Percentiles rank a stretch among this genome's conserved stretches.
Conservation (phyloP, 768 basidiomycete species). For the Kwoniella mangroviensis region DNA sequence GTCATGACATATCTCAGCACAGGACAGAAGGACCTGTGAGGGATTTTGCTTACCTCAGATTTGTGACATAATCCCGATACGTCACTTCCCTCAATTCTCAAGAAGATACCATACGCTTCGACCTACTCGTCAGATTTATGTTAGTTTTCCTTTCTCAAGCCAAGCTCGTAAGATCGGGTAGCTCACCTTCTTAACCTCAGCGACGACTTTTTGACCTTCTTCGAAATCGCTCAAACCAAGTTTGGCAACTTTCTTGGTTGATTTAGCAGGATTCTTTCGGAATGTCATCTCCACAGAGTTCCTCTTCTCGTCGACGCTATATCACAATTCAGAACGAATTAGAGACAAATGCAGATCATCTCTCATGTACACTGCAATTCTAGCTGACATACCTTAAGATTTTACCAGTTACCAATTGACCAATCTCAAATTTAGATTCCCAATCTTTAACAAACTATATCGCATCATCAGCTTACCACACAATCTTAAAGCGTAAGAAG, state of each 20-base stretch:
- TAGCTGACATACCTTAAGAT: slow-evolving; percentile 61
- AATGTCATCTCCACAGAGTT: slow-evolving; percentile 92
- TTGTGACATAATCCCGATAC: slow-evolving; percentile 92
- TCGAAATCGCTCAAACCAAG: slow-evolving; percentile 64
- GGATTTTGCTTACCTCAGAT: slow-evolving; percentile 69
- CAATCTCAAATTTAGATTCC: slow-evolving; percentile 76
- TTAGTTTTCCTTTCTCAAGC: too few species aligned
- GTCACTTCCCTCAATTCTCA: slow-evolving; percentile 82
- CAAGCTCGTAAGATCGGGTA: too few species aligned
- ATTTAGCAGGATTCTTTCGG: slow-evolving; percentile 60
- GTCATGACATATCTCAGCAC: background rate
- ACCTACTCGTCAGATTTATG: slow-evolving; percentile 60
- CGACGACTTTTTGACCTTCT: slow-evolving; percentile 79
- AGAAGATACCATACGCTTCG: slow-evolving; percentile 89
- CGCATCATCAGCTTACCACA: background rate
- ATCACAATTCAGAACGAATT: background rate
- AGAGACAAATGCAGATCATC: background rate
- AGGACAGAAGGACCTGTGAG: background rate
- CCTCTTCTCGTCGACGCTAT: slow-evolving; percentile 70
- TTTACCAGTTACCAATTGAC: slow-evolving; percentile 85
- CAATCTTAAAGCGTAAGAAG: background rate
- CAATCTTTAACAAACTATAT: slow-evolving; percentile 90
- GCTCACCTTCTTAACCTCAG: slow-evolving; percentile 68
- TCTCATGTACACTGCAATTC: background rate
- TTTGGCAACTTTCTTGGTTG: slow-evolving; percentile 44